These are phyloP conservation scores for Amanita pallidorosea DNA, from an alignment of 768 basidiomycete genomes.

Conservation along the genomic window DNA sequence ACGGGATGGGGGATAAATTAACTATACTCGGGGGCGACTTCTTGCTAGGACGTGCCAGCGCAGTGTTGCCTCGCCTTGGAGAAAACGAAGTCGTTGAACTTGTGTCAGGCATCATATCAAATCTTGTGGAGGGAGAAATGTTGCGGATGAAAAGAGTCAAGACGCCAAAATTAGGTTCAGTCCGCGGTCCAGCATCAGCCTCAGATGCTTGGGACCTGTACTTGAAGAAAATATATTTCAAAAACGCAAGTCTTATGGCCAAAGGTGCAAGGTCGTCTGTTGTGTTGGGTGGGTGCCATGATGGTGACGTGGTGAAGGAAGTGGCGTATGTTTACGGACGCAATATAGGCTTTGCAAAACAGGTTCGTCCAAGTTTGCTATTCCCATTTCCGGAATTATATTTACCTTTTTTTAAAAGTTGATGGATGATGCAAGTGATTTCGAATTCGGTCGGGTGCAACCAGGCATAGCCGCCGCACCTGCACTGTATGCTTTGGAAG, in stretches of 20 bases:
- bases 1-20: constrained; percentile 80
- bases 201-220: constrained; percentile 64
- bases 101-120: constrained; percentile 83
- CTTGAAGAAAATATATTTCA: constrained; percentile 68
- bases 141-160: constrained; percentile 57
- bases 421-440: constrained; percentile 75
- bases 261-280: constrained; percentile 79
- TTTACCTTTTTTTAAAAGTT: constrained; percentile 36
- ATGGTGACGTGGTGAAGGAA: constrained; percentile 81
- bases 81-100: constrained; percentile 88
- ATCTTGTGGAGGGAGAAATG: constrained; percentile 95
- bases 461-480: constrained; percentile 62
- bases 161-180: constrained; percentile 24
- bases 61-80: constrained; percentile 80
- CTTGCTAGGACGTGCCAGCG: constrained; percentile 81
- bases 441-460: constrained; percentile 32
- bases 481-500: constrained; percentile 77
- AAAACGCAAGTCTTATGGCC: constrained; percentile 86
- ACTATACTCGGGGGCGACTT: constrained; percentile 94
- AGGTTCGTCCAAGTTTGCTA: constrained; percentile 17
- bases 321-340: constrained; percentile 85
- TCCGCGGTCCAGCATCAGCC: constrained; percentile 18
- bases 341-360: constrained; percentile 77
- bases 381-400: constrained; percentile 1
- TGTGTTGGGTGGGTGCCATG: constrained; percentile 71